Base-by-base conservation (phyloP, 257 asterid genomes). In the Solanum chiquidenum region DNA sequence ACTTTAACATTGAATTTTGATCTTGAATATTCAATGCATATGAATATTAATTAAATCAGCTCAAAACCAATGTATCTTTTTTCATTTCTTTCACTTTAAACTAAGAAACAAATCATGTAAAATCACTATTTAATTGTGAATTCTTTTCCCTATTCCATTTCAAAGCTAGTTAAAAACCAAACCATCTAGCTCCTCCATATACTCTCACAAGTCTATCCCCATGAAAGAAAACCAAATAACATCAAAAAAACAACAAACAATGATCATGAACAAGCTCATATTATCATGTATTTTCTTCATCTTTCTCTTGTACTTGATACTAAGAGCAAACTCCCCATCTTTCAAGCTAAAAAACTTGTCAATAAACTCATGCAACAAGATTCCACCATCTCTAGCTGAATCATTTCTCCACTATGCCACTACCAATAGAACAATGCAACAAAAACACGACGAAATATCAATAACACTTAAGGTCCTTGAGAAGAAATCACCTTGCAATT, bases 401-500 rank as follows among this genome's bases (percentile, higher is more conserved):
- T 71, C 93, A 52, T 72, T 91, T 3, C 72, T 90, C 16, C 92
- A 88, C 86, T 92, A 92, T 38, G 91, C 91, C 2, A 89, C 91
- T 8, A 11, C 88, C 66, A 58, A 82, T 42, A 27, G 5, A 7
- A 90, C 83, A 34, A 91, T 91, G 4, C 91, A 88, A 68, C 92
- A 90, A 89, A 69, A 82, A 20, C 71, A 87, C 64, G 11, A 74
- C 0, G 93, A 92, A 89, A 88, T 92, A 52, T 86, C 90, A 0
- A 74, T 84, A 49, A 87, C 93, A 13, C 27, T 29, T 40, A 71
- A 88, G 27, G 85, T 90, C 86, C 90, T 91, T 5, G 83, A 89
- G 80, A 88, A 86, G 66, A 89, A 88, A 58, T 91, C 93, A 10
- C 92, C 93, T 0, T 90, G 93, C 90, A 91, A 91, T 62, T 90